These are phyloP conservation scores for Podosphaera aphanis DNA, from an alignment of 2,329 filamentous ascomycete species.

Conservation along the genomic window DNA sequence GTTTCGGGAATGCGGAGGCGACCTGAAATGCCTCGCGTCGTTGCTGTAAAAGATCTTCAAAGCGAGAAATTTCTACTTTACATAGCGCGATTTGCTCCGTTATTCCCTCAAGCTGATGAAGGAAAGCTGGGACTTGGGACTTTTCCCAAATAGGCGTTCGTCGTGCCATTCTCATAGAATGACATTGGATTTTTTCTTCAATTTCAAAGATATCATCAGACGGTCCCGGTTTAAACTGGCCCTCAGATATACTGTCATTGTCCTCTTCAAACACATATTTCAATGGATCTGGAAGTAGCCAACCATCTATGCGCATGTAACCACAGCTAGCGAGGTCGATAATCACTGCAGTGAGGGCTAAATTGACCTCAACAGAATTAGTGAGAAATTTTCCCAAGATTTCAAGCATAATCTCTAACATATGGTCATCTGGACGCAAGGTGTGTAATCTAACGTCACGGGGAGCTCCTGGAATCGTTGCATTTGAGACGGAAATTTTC, in stretches of 20 bases:
- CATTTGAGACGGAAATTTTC: constrained; percentile 29
- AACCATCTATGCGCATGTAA: constrained; percentile 69
- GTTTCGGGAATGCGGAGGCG: constrained; percentile 19
- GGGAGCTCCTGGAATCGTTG: constrained; percentile 36
- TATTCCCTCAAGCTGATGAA: constrained; percentile 33
- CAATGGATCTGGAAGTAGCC: constrained; percentile 56
- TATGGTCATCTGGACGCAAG: constrained; percentile 36
- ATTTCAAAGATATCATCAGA: constrained; percentile 14
- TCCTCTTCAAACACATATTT: constrained; percentile 33
- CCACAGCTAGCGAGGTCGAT: constrained; percentile 67
- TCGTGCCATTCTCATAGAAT: constrained; percentile 27
- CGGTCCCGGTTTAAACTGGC: constrained; percentile 11
- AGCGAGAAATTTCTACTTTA: constrained; percentile 41
- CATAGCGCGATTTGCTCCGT: constrained; percentile 38
- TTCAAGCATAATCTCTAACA: constrained; percentile 41
- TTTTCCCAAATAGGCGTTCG: constrained; percentile 29
- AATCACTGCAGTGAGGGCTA: constrained; percentile 65
- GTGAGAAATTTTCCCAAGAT: constrained; percentile 62
- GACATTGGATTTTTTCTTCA: constrained; percentile 22
- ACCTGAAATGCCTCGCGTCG: constrained; percentile 40
- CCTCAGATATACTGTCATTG: constrained; percentile 19
- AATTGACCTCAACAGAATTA: constrained; percentile 77
- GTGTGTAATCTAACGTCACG: constrained; percentile 36
- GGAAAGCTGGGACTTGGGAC: constrained; percentile 27
- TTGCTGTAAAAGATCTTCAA: constrained; percentile 46